A percentile compares a stretch with the other conserved stretches of the same genome.
phyloP scores from a whole-genome alignment of 2,329 filamentous ascomycete species.

The Colletotrichum tropicale region DNA sequence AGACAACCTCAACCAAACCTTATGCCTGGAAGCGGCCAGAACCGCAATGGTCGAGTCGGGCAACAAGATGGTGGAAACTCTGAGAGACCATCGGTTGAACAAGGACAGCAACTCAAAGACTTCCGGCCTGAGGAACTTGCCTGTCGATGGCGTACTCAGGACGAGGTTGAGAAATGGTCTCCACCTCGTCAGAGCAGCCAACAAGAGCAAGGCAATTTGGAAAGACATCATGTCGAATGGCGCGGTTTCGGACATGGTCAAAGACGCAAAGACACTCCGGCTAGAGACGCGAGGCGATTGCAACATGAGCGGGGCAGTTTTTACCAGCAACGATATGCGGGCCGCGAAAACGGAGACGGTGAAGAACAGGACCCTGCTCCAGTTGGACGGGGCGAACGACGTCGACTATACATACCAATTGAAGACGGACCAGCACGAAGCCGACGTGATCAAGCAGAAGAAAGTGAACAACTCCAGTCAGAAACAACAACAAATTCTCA shows the following conservation, averaged over 20 bases:
- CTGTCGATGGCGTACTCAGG: background rate
- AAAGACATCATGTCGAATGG: background rate
- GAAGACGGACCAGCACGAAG: background rate
- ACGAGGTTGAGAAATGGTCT: background rate
- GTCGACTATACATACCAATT: background rate
- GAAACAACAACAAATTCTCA: background rate
- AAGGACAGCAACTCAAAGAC: background rate
- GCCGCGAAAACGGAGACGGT: background rate
- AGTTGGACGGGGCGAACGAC: background rate
- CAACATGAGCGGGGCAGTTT: background rate
- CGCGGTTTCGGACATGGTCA: background rate
- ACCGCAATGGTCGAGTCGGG: background rate
- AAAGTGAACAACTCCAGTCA: background rate
- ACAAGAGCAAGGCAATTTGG: background rate
- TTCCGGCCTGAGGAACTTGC: background rate
- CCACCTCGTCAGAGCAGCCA: background rate
- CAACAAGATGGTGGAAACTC: slow-evolving; percentile 15
- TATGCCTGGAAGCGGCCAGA: background rate
- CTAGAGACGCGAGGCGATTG: background rate
- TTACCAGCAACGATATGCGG: background rate
- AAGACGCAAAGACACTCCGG: background rate
- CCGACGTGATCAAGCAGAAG: background rate
- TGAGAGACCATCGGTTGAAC: background rate
- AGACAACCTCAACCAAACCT: background rate
- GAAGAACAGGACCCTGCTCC: background rate